phyloP scores from a whole-genome alignment of 805 yeast species.

The Jamesozyma spencerorum region DNA sequence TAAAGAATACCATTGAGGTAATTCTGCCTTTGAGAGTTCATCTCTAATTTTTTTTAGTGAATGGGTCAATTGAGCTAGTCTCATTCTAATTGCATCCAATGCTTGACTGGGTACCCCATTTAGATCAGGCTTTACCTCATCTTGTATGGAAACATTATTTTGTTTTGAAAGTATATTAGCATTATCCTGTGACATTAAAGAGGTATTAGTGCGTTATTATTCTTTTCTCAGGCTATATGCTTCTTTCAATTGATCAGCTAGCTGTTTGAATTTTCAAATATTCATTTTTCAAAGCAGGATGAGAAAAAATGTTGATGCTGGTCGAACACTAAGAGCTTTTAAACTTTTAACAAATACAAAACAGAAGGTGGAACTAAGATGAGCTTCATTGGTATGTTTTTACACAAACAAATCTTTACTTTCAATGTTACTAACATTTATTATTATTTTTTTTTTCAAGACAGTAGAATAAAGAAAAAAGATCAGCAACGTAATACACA shows the following conservation, averaged over 20 bases:
- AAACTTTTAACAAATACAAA: too few relatives aligned
- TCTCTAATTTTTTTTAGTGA: constrained; percentile 49
- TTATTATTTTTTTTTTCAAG: constrained; percentile 5
- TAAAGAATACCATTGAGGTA: constrained; percentile 47
- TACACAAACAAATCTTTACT: background rate
- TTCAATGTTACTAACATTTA: background rate
- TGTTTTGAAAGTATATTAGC: constrained; percentile 1
- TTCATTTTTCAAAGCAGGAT: too few relatives aligned
- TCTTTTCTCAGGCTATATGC: background rate
- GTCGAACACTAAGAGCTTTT: too few relatives aligned
- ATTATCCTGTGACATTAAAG: constrained; percentile 3
- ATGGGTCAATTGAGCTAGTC: constrained; percentile 52
- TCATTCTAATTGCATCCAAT: constrained; percentile 51
- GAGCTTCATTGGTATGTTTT: background rate
- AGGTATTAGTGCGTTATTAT: background rate
- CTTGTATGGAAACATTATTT: constrained; percentile 1
- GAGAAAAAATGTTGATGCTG: too few relatives aligned
- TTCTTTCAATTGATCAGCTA: background rate
- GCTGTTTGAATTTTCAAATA: too few relatives aligned
- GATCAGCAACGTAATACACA: constrained; percentile 22
- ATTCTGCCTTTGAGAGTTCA: constrained; percentile 38
- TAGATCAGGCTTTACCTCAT: constrained; percentile 9
- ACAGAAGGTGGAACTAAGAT: background rate
- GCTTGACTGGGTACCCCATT: constrained; percentile 51
- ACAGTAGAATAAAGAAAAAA: constrained; percentile 20